Percentiles rank a stretch among this genome's conserved stretches.
These are phyloP conservation scores for Candida lessepsii DNA, from an alignment of 805 yeast species.

Conservation along the genomic window DNA sequence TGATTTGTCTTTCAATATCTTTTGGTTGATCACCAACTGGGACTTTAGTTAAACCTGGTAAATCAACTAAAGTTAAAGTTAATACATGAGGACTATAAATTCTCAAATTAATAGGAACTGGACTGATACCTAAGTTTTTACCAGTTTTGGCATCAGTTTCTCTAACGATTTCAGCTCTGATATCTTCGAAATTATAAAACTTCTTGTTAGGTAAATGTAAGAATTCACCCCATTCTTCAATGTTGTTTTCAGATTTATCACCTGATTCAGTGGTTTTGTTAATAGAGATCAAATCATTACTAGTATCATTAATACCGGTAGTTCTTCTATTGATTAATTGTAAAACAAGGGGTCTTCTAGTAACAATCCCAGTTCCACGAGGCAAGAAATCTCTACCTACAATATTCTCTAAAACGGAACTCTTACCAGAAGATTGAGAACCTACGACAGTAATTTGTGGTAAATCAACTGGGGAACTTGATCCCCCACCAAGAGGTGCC, in stretches of 20 bases:
- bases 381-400: constrained; percentile 91
- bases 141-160: constrained; percentile 88
- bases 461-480: constrained; percentile 83
- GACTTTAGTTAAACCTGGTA: constrained; percentile 96
- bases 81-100: constrained; percentile 92
- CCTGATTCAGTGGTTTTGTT: constrained; percentile 44
- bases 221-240: constrained; percentile 96
- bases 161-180: constrained; percentile 83
- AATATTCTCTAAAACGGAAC: constrained; percentile 85
- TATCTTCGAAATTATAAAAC: constrained; percentile 83
- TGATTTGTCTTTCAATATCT: constrained; percentile 92
- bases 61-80: constrained; percentile 90
- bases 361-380: constrained; percentile 89
- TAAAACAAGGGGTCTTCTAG: constrained; percentile 81
- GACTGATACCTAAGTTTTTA: constrained; percentile 81
- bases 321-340: constrained; percentile 75
- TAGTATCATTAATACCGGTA: constrained; percentile 14
- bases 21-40: constrained; percentile 99
- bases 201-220: constrained; percentile 87
- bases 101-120: constrained; percentile 89
- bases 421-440: constrained; percentile 86
- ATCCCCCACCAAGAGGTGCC: constrained; percentile 91
- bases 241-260: constrained; percentile 63
- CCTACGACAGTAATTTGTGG: constrained; percentile 97
- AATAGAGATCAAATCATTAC: constrained; percentile 44